Base-by-base conservation (phyloP, 352 stramenopile species). In the Albugo candida region DNA sequence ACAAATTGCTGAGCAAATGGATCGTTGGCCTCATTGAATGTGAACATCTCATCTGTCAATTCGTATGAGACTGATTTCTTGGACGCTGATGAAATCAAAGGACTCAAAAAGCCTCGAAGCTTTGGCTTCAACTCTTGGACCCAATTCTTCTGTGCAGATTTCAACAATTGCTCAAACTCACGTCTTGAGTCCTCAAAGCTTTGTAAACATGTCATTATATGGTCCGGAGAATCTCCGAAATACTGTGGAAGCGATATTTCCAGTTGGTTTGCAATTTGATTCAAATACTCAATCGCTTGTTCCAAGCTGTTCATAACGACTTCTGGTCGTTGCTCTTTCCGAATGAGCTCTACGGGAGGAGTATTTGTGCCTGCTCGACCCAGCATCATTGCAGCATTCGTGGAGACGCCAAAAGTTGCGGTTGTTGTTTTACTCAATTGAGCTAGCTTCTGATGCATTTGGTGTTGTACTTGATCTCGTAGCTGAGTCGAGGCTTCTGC, bases 271-370 rank as follows among this genome's bases (percentile, higher is more conserved):
- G 84, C 86, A 46, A 92, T 55, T 55, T 92, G 79, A 41, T 56
- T 60, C 36, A 92, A 83, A 55, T 92, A 92, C 37, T 65, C 57
- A n/a, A 65, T 60, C 0, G 67, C 83, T 17, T 68, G 59, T 42
- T 84, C 72, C 27, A 92, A 56, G 46, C 76, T 87, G 58, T 92
- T 92, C 46, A 92, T 77, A 19, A 84, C 67, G 18, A 89, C 73
- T 41, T 84, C 71, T 0, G 76, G 71, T 1, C 70, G 58, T 17
- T 70, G 61, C 21, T 86, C 76, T 36, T 76, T 83, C 36, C 60
- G 64, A 11, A 65, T 42, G 24, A 31, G 24, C 39, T 81, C 71
- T 3, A 51, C 49, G 2, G 53, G 27, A 24, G 38, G 38, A 24
- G 17, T 24, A 24, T 43, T 43, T 24, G 17, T 43, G 8, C 20